These are phyloP conservation scores for Geopyxis carbonaria DNA, from an alignment of 495 filamentous ascomycete genomes.

Conservation along the genomic window DNA sequence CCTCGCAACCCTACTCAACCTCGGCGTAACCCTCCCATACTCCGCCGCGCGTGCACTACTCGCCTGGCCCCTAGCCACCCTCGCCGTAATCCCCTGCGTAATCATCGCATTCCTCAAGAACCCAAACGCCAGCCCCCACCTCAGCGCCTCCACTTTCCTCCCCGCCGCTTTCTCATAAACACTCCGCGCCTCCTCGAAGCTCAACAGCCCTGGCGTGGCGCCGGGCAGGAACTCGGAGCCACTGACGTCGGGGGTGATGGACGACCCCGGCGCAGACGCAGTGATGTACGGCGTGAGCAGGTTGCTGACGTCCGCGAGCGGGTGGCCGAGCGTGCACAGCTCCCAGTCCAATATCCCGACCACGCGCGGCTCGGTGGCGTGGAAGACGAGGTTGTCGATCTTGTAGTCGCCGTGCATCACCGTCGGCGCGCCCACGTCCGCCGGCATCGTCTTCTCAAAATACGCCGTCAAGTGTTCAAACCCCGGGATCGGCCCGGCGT, in stretches of 20 bases:
- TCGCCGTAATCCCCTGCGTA: slow-evolving; percentile 84
- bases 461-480: slow-evolving; percentile 56
- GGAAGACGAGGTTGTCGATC: slow-evolving; percentile 92
- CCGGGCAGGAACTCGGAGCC: slow-evolving; percentile 41
- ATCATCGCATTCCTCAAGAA: slow-evolving; percentile 55
- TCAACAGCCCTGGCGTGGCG: slow-evolving; percentile 55
- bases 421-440: slow-evolving; percentile 48
- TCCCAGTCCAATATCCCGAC: slow-evolving; percentile 96
- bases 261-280: slow-evolving; percentile 26
- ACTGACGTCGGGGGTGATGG: slow-evolving; percentile 23
- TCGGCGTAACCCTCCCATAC: slow-evolving; percentile 46
- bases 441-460: slow-evolving; percentile 57
- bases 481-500: slow-evolving; percentile 69
- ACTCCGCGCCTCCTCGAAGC: slow-evolving; percentile 45
- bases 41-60: slow-evolving; percentile 65
- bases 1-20: slow-evolving; percentile 63
- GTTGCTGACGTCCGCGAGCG: slow-evolving; percentile 60
- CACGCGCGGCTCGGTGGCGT: slow-evolving; percentile 69
- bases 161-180: slow-evolving; percentile 65
- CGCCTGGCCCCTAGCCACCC: slow-evolving; percentile 70
- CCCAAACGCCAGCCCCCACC: slow-evolving; percentile 48
- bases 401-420: slow-evolving; percentile 95
- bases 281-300: slow-evolving; percentile 18
- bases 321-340: slow-evolving; percentile 91
- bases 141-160: slow-evolving; percentile 47